Conservation (phyloP, 345 rosid species). For the Eucalyptus regnans region DNA sequence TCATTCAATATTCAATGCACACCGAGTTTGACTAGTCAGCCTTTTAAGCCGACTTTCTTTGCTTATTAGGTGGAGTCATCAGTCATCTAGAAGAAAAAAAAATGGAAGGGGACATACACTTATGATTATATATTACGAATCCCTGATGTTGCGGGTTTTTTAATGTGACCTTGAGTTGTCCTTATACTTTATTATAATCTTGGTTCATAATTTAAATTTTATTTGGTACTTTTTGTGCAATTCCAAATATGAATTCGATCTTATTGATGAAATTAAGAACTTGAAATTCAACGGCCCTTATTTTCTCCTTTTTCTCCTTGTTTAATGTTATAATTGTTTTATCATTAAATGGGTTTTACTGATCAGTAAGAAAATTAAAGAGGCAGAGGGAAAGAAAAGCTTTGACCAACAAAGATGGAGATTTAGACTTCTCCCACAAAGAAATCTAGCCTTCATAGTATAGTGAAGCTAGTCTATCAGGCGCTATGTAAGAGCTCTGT, state of each 20-base stretch:
- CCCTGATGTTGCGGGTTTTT: not conserved
- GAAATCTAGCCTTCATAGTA: not conserved
- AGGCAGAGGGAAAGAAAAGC: not conserved
- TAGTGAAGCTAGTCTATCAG: not conserved
- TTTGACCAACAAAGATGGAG: not conserved
- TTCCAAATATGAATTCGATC: not conserved
- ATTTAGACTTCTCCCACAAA: not conserved
- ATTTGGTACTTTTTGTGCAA: too few species aligned
- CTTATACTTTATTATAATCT: too few species aligned
- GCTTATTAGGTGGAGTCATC: not conserved
- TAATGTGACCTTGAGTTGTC: not conserved
- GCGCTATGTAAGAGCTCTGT: not conserved
- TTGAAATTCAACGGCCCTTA: not conserved
- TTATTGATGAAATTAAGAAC: not conserved
- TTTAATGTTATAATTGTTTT: too few species aligned
- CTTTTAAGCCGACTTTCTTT: not conserved
- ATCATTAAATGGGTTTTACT: too few species aligned
- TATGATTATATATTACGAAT: not conserved
- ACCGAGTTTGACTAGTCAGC: not conserved
- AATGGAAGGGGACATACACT: not conserved
- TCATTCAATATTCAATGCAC: not conserved
- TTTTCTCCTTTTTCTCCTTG: not conserved
- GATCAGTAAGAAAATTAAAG: not conserved
- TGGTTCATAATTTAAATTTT: too few species aligned
- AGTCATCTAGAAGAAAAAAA: not conserved